Evolutionary conservation across 1,284 basidiomycete species (phyloP), one percentile per base, ranked within the genome.

Genomic region (Xanthoconium separans): DNA sequence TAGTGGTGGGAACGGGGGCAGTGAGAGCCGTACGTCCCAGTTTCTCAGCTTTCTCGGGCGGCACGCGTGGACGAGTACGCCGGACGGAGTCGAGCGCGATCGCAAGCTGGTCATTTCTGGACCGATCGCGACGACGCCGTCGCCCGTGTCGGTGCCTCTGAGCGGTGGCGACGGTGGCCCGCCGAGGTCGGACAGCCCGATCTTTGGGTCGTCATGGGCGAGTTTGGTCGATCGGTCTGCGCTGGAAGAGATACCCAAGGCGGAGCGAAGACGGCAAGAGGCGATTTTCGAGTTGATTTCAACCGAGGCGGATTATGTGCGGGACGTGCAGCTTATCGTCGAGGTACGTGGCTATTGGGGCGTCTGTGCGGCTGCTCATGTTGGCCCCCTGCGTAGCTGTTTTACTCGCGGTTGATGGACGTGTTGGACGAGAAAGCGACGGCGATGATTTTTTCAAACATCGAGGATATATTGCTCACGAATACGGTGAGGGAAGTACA

Each of bases 201-300:
- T 76, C 10, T 90, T 93, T 68, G 89, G 89, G 24, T 82, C 80
- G 53, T 93, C 93, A 0, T 98, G 95, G 95, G 86, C 90, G 4
- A 93, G 90, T 67, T 74, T 98, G 47, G 88, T 98, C 0, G 91
- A 95, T 61, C 84, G 84, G 58, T 83, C 84, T 36, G 91, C 90
- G 0, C 71, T 97, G 33, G 85, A 87, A 24, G 90, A 83, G 15
- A 87, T 97, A 47, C 86, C 89, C 1, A 69, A 79, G 0, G 75
- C 76, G 37, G 95, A 98, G 68, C 80, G 95, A 40, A 89, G 87
- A 57, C 79, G 94, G 41, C 95, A 98, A 70, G 95, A 97, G 77
- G 85, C 83, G 0, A 95, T 96, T 45, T 97, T 95, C 65, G 95
- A 98, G 72, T 78, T 98, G 44, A 95, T 97, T 61, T 80, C 81